phyloP scores from a whole-genome alignment of 495 filamentous ascomycete genomes.

The Neurospora sublineolata region DNA sequence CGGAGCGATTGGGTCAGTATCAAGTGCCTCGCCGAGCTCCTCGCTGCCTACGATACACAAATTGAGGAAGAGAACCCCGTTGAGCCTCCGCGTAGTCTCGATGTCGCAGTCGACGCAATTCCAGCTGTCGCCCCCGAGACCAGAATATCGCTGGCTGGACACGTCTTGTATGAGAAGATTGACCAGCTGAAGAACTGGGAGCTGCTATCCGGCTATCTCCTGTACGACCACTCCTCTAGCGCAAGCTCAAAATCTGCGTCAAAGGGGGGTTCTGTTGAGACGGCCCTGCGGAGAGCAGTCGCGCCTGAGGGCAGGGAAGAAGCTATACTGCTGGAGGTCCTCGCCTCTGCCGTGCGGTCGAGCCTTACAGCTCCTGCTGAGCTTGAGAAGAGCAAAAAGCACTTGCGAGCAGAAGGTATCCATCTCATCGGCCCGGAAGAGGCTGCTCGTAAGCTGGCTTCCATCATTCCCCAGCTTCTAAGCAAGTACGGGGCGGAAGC shows the following conservation, averaged over 20 bases:
- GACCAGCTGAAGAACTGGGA: slow-evolving; percentile 78
- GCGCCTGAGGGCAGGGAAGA: slow-evolving; percentile 71
- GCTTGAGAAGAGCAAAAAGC: slow-evolving; percentile 52
- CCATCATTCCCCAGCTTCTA: slow-evolving; percentile 69
- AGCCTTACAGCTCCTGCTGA: slow-evolving; percentile 49
- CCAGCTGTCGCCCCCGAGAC: slow-evolving; percentile 55
- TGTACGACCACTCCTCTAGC: slow-evolving; percentile 75
- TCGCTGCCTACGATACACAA: slow-evolving; percentile 63
- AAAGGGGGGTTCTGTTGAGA: slow-evolving; percentile 35
- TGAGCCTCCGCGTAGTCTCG: slow-evolving; percentile 29
- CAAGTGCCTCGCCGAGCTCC: slow-evolving; percentile 75
- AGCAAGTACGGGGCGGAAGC: slow-evolving; percentile 89
- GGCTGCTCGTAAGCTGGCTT: slow-evolving; percentile 60
- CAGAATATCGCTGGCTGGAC: slow-evolving; percentile 71
- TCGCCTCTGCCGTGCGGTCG: slow-evolving; percentile 66
- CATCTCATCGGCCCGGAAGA: slow-evolving; percentile 53
- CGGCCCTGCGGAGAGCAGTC: slow-evolving; percentile 50
- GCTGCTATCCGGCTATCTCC: slow-evolving; percentile 72
- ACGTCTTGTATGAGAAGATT: slow-evolving; percentile 72
- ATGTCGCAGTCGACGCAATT: slow-evolving; percentile 36
- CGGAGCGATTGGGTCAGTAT: slow-evolving; percentile 78
- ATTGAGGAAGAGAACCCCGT: slow-evolving; percentile 33
- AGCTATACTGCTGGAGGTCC: slow-evolving; percentile 70
- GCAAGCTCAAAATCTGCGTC: slow-evolving; percentile 28
- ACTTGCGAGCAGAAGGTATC: slow-evolving; percentile 41